Base-by-base conservation (phyloP, 2,329 filamentous ascomycete species). In the Pseudofabraea citricarpa region DNA sequence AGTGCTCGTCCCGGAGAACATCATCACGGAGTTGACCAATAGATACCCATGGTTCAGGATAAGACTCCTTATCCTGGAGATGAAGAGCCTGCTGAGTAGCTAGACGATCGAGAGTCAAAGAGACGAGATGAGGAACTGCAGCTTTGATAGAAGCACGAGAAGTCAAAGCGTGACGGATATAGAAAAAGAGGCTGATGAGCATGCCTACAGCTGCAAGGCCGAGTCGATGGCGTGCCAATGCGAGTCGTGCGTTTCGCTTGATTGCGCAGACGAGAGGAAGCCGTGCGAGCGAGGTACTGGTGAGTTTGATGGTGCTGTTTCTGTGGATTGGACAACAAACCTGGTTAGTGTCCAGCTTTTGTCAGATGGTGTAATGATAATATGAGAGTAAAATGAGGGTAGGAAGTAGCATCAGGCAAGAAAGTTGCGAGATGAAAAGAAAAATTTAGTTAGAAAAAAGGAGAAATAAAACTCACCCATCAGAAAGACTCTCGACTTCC, bases 21-120 rank as follows among this genome's bases (percentile, higher is more conserved):
- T 97, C 91, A 59, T 98, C 93, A 47, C 93, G 77, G 42, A 98
- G 70, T 61, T 97, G 93, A 1, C 87, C 87, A 55, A 96, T 78
- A 58, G 89, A 87, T 49, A 98, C 78, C 68, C 87, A 95, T 1
- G 83, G 74, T 49, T 96, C 90, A 15, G 81, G 77, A 40, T 74
- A 83, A 47, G 63, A 75, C 63, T 61, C 81, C 61, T 64, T 80
- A 35, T 81, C 79, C 40, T 75, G 70, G 16, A 73, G 82, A 49
- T 90, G 84, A n/a, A 91, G 68, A 49, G 87, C 83, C 47, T 91
- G 93, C 62, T 97, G 91, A 26, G 77, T 81, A 9, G 87, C 85
- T 13, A 98, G 77, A 36, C 88, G 80, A 55, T 90, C 84, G 21
- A 98, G 75, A 2, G 91, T 91, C n/a, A 85, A 73, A 43, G 85